Evolutionary conservation across 345 rosid species (phyloP).

Genomic region (Balakata baccata): DNA sequence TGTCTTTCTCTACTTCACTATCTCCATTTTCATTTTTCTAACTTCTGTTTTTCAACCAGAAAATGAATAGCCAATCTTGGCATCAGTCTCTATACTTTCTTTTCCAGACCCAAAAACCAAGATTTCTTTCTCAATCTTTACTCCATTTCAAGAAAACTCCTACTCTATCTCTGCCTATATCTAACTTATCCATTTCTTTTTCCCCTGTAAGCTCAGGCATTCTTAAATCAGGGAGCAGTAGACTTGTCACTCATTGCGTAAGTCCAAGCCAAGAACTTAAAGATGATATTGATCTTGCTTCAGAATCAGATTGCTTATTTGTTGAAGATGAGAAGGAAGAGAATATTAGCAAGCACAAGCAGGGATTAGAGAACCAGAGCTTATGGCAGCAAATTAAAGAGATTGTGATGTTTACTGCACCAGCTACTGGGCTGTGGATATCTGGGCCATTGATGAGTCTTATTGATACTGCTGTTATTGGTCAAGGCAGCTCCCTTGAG

Average conservation of each 20-base stretch:
- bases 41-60: too few relatives aligned
- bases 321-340: constrained; percentile 6
- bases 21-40: background rate
- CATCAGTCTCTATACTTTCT: constrained; percentile 23
- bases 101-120: constrained; percentile 23
- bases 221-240: constrained; percentile 1
- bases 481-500: constrained; percentile 91
- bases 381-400: constrained; percentile 78
- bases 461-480: constrained; percentile 83
- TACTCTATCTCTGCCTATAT: constrained; percentile 1
- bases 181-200: background rate
- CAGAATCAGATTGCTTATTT: background rate
- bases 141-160: constrained; percentile 18
- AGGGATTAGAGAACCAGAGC: constrained; percentile 54
- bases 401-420: constrained; percentile 78
- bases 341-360: constrained; percentile 22
- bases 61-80: constrained; percentile 40
- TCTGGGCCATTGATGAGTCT: constrained; percentile 97
- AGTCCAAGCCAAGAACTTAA: constrained; percentile 33
- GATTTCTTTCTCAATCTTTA: constrained; percentile 23
- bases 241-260: constrained; percentile 30
- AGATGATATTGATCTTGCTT: constrained; percentile 8
- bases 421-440: constrained; percentile 82
- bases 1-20: background rate
- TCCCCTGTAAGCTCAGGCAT: constrained; percentile 11